Evolutionary conservation across 1,284 basidiomycete genomes (phyloP), one percentile per base, ranked within the genome.

Genomic region (Fomitopsis schrenkii): DNA sequence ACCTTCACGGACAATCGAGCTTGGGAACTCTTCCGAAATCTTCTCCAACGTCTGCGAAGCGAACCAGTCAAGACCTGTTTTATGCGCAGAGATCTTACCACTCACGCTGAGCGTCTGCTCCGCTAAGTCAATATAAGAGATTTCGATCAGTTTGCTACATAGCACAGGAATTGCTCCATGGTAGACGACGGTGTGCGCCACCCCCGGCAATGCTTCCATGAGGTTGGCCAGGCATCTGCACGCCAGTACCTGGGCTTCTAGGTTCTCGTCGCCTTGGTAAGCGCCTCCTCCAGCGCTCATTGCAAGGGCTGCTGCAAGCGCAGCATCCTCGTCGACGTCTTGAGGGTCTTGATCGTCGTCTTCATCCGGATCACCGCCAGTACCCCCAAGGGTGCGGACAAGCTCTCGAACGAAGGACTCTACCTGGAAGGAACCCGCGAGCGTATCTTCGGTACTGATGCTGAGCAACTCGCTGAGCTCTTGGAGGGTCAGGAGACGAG

Each of bases 371-470:
- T 85, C 84, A 57, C 79, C 82, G 57, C 88, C 90, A 42, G 86
- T 87, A 28, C 97, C 97, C 35, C 93, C 92, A 53, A 99, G 81
- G 66, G 98, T 95, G 71, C 88, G 88, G 64, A 99, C 90, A 52
- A 99, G 85, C 75, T 98, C 97, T 67, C 89, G 87, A 46, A 97
- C 94, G 72, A 95, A 98, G 15, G 89, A 85, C 69, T 97, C 94
- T 33, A 95, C 90, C 65, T 93, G 94, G 78, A 99, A 97, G 41
- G 93, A 97, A 50, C 95, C 95, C 15, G 94, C 93, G 46, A 99
- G 81, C 0, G 95, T 98, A 74, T 99, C 97, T 76, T 99, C 97
- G 7, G 95, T 98, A 75, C 94, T 95, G 76, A 99, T 96, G 65
- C 94, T 94, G 60, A 99, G 87, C 50, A 98, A 75, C 73, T 99